These are phyloP conservation scores for Echites panduratus DNA, from an alignment of 257 asterid species.

Conservation along the genomic window DNA sequence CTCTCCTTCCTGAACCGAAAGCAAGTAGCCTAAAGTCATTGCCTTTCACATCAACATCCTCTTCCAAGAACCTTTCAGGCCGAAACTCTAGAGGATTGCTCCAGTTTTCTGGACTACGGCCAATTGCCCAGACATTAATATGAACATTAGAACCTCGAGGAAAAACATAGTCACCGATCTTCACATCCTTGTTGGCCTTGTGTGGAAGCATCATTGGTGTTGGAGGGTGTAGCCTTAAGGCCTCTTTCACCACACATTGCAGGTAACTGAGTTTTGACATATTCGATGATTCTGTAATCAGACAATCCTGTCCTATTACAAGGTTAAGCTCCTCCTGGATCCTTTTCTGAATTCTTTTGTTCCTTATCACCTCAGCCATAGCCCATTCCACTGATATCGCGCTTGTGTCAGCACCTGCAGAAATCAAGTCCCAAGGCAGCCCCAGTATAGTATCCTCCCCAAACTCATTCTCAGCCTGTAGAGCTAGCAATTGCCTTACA, in stretches of 20 bases:
- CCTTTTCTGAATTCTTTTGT: conserved; percentile 58
- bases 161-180: background rate
- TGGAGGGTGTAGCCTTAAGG: conserved; percentile 1
- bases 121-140: background rate
- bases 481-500: conserved; percentile 55
- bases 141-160: conserved; percentile 3
- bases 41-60: conserved; percentile 4
- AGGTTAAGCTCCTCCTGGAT: conserved; percentile 68
- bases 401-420: conserved; percentile 73
- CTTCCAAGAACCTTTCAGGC: conserved; percentile 9
- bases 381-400: conserved; percentile 84
- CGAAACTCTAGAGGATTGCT: background rate
- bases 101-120: conserved; percentile 1
- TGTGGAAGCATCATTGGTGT: conserved; percentile 7
- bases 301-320: conserved; percentile 44
- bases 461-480: conserved; percentile 57
- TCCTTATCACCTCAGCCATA: conserved; percentile 76
- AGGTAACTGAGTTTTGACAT: background rate
- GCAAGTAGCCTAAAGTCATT: conserved; percentile 2
- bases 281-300: conserved; percentile 13
- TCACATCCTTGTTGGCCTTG: conserved; percentile 2
- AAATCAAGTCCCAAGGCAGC: conserved; percentile 60
- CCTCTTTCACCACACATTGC: conserved; percentile 4
- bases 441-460: conserved; percentile 48
- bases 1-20: conserved; percentile 25